Percentiles rank a stretch among this genome's conserved stretches.
phyloP scores from a whole-genome alignment of 1,139 yeast genomes.

The Diutina pseudorugosa region DNA sequence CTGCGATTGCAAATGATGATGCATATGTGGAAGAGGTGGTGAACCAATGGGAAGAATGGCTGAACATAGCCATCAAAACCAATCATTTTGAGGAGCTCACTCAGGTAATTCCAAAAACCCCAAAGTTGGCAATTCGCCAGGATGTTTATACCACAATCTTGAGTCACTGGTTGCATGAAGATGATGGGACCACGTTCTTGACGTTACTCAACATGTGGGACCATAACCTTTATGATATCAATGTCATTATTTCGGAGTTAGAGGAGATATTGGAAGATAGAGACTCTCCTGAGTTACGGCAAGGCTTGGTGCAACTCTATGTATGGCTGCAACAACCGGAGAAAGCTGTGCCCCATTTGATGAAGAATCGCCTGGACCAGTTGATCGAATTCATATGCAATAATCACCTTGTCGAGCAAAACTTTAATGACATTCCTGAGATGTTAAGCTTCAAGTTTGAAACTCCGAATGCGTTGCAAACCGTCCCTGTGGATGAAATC shows the following conservation, averaged over 20 bases:
- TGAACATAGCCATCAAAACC: slow-evolving; percentile 39
- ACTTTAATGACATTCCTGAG: neutral
- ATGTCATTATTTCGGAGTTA: slow-evolving; percentile 30
- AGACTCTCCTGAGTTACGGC: slow-evolving; percentile 23
- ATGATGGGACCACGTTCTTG: slow-evolving; percentile 22
- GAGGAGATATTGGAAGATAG: slow-evolving; percentile 27
- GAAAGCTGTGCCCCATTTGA: slow-evolving; percentile 53
- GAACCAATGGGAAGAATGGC: slow-evolving; percentile 60
- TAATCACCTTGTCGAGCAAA: neutral
- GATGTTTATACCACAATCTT: slow-evolving; percentile 42
- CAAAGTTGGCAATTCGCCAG: slow-evolving; percentile 23
- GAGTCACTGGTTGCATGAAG: slow-evolving; percentile 30
- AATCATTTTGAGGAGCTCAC: slow-evolving; percentile 38
- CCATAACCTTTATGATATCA: slow-evolving; percentile 36
- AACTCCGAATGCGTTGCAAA: neutral
- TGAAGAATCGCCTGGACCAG: slow-evolving; percentile 38
- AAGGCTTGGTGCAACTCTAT: slow-evolving; percentile 44
- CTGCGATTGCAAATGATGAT: slow-evolving; percentile 13
- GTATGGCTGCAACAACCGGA: slow-evolving; percentile 45
- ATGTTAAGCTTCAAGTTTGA: neutral
- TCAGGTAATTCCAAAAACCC: slow-evolving; percentile 37
- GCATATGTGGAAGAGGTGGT: slow-evolving; percentile 19
- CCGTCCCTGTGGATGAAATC: slow-evolving; percentile 33
- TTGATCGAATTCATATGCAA: neutral
- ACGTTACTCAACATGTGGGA: slow-evolving; percentile 48